These are phyloP conservation scores for Conidiobolus coronatus DNA, from an alignment of 371 early-diverging fungal genomes.

Conservation along the genomic window DNA sequence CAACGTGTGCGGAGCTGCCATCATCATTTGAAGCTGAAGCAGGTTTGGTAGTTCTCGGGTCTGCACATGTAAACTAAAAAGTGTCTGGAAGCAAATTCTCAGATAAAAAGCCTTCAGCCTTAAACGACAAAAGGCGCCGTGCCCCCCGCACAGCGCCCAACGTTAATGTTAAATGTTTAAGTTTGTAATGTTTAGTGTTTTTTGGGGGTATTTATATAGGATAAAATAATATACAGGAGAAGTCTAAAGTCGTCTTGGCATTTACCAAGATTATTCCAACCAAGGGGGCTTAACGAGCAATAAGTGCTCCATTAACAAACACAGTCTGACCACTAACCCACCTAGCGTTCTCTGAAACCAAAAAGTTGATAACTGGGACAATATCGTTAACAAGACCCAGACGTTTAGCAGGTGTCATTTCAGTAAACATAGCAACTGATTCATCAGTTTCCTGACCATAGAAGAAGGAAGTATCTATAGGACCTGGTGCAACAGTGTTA, in stretches of 20 bases:
- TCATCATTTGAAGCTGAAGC: constrained; percentile 38
- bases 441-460: constrained; percentile 12
- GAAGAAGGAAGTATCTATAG: constrained; percentile 15
- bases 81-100: too few relatives aligned
- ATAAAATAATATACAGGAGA: too few relatives aligned
- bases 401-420: constrained; percentile 7
- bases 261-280: too few relatives aligned
- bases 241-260: too few relatives aligned
- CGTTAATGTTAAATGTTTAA: too few relatives aligned
- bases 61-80: neutral
- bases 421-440: constrained; percentile 6
- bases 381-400: constrained; percentile 11
- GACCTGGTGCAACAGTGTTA: constrained; percentile 16
- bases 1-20: too few relatives aligned
- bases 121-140: too few relatives aligned
- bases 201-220: too few relatives aligned
- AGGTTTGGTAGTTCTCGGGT: constrained; percentile 80
- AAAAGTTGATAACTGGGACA: constrained; percentile 13
- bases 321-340: constrained; percentile 15
- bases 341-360: constrained; percentile 10
- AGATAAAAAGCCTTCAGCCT: too few relatives aligned
- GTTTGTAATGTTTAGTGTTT: too few relatives aligned
- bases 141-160: too few relatives aligned
- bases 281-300: too few relatives aligned
- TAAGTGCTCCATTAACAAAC: constrained; percentile 14